Conservation (phyloP, 2,329 filamentous ascomycete genomes). For the Rhinocladiella similis region DNA sequence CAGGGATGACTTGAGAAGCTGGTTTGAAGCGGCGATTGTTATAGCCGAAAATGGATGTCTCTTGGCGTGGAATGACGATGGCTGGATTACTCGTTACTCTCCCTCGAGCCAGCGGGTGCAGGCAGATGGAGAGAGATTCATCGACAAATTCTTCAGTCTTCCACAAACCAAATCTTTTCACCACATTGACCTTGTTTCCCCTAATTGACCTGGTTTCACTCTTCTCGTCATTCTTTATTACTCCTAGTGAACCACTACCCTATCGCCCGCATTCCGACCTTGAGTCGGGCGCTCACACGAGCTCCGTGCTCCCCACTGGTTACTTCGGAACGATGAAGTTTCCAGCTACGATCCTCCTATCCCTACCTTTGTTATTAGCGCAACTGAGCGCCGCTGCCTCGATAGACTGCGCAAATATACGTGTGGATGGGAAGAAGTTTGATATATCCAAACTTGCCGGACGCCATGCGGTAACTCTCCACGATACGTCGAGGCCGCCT, state of each 20-base stretch:
- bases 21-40: background rate
- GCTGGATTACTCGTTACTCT: background rate
- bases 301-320: background rate
- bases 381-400: constrained; percentile 15
- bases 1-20: too few relatives aligned
- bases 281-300: background rate
- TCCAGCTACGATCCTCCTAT: constrained; percentile 7
- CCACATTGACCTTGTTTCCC: background rate
- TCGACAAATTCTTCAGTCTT: background rate
- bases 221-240: background rate
- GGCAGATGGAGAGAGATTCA: background rate
- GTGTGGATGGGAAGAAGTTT: constrained; percentile 39
- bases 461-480: constrained; percentile 34
- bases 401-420: constrained; percentile 42
- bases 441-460: constrained; percentile 41
- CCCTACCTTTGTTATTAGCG: constrained; percentile 12
- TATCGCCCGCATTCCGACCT: background rate
- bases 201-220: background rate
- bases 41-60: background rate
- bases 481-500: constrained; percentile 27
- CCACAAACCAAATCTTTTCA: background rate
- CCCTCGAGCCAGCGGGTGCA: background rate
- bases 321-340: constrained; percentile 15
- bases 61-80: background rate
- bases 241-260: background rate